Conservation (phyloP, 1,284 basidiomycete species). For the Pisolithus thermaeus region DNA sequence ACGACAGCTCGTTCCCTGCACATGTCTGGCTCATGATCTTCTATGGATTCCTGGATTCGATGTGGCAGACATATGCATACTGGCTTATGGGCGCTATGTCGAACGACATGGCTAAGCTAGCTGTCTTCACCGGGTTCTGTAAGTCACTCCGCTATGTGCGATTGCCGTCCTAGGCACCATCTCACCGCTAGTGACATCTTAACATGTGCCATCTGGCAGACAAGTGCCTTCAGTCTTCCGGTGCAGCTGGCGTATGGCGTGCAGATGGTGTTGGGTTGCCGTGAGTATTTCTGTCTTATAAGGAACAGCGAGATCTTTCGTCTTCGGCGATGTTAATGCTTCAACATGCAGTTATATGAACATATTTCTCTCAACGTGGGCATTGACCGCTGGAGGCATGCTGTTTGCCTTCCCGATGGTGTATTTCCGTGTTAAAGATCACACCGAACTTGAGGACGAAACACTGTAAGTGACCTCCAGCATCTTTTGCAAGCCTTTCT, state of each 20-base stretch:
- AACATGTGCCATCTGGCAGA: constrained; percentile 16
- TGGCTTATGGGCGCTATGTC: constrained; percentile 40
- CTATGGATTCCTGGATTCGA: constrained; percentile 36
- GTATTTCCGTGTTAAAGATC: constrained; percentile 32
- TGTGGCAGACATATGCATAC: constrained; percentile 41
- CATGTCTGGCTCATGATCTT: constrained; percentile 36
- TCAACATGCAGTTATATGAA: constrained; percentile 28
- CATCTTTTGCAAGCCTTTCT: neutral
- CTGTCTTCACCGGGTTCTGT: constrained; percentile 40
- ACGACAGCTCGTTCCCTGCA: constrained; percentile 27
- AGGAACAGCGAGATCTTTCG: too few relatives aligned
- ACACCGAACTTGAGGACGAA: constrained; percentile 28
- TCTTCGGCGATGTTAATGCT: neutral
- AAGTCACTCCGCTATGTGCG: constrained; percentile 8
- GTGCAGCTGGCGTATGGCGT: constrained; percentile 33
- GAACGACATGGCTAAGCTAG: constrained; percentile 36
- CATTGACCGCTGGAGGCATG: constrained; percentile 29
- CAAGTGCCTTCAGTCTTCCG: constrained; percentile 33
- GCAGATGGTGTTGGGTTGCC: constrained; percentile 27
- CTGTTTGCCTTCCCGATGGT: constrained; percentile 35
- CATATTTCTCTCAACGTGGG: constrained; percentile 35
- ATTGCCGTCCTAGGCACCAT: neutral
- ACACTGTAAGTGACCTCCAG: constrained; percentile 18
- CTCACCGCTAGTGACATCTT: neutral
- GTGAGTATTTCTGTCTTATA: constrained; percentile 12